Percentiles rank a stretch among this genome's conserved stretches.
phyloP scores from a whole-genome alignment of 192 early-diverging fungal genomes.

The Backusella mclennaniae region DNA sequence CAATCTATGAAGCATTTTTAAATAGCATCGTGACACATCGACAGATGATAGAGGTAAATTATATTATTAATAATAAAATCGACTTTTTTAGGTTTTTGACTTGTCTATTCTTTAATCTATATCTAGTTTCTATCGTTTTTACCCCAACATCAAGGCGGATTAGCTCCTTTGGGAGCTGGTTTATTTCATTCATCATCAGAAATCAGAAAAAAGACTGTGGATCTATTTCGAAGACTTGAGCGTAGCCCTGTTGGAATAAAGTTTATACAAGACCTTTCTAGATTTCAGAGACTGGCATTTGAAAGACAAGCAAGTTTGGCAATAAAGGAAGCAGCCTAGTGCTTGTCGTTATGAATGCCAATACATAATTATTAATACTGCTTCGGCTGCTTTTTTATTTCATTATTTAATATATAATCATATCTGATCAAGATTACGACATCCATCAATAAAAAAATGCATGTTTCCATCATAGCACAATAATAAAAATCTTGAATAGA shows the following conservation, averaged over 20 bases:
- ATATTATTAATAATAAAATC: background rate
- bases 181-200: conserved; percentile 72
- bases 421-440: no score
- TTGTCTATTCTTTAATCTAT: background rate
- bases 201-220: conserved; percentile 65
- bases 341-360: background rate
- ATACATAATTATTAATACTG: background rate
- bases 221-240: conserved; percentile 73
- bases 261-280: conserved; percentile 42
- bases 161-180: conserved; percentile 78
- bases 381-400: background rate
- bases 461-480: no score
- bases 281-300: conserved; percentile 44
- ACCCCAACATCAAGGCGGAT: conserved; percentile 78
- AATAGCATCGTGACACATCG: conserved; percentile 67
- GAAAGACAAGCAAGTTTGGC: conserved; percentile 29
- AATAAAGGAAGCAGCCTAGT: background rate
- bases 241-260: conserved; percentile 56
- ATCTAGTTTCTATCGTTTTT: conserved; percentile 63
- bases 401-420: background rate
- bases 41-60: conserved; percentile 73
- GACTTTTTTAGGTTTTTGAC: background rate
- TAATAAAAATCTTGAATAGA: no score
- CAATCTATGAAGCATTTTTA: conserved; percentile 68
- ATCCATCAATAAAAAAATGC: no score